These are phyloP conservation scores for Tulasnella sp. DNA, from an alignment of 768 basidiomycete genomes.

Conservation along the genomic window DNA sequence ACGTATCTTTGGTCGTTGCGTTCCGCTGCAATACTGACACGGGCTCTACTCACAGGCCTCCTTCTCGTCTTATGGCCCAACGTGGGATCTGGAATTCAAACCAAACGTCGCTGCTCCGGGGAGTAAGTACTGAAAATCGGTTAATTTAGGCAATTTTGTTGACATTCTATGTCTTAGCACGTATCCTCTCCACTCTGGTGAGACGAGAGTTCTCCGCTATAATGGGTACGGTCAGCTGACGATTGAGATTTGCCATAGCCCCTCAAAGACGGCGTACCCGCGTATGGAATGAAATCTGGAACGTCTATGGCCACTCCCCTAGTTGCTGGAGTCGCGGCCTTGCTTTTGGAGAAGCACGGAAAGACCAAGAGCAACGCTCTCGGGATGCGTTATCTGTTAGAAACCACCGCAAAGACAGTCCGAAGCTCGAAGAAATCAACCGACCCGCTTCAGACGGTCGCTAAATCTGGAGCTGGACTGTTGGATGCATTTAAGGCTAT, in stretches of 20 bases:
- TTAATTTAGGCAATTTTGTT: not conserved
- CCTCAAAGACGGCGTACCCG: slow-evolving; percentile 1
- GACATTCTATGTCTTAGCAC: not conserved
- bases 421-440: not conserved
- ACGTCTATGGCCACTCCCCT: slow-evolving; percentile 38
- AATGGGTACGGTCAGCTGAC: too few relatives aligned
- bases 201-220: too few relatives aligned
- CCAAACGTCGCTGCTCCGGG: slow-evolving; percentile 43
- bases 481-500: slow-evolving; percentile 46
- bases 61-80: slow-evolving; percentile 45
- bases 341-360: slow-evolving; percentile 35
- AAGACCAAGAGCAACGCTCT: not conserved
- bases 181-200: slow-evolving; percentile 37
- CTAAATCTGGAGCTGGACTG: slow-evolving; percentile 38
- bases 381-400: not conserved
- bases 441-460: slow-evolving; percentile 36
- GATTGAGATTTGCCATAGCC: slow-evolving; percentile 15
- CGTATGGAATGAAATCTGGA: slow-evolving; percentile 29
- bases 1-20: not conserved
- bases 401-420: slow-evolving; percentile 37
- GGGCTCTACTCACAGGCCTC: slow-evolving; percentile 24
- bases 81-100: slow-evolving; percentile 43
- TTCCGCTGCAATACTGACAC: too few relatives aligned
- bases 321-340: slow-evolving; percentile 37
- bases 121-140: not conserved